Conservation (phyloP, 768 basidiomycete species). For the Hygrophoropsis aurantiaca region DNA sequence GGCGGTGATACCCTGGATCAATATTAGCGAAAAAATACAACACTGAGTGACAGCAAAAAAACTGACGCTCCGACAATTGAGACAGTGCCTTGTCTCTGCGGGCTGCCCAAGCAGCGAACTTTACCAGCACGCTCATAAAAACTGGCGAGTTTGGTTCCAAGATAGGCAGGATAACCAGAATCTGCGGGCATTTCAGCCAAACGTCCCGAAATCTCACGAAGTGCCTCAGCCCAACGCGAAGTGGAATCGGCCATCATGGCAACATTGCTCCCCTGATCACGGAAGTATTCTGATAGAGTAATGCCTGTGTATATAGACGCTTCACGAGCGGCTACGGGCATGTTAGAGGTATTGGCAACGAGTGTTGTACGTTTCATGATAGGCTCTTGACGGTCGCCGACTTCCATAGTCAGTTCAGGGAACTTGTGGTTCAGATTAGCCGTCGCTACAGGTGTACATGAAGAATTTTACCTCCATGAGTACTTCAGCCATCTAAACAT, state of each 20-base stretch:
- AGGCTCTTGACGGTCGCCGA: slow-evolving; percentile 91
- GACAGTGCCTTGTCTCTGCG: slow-evolving; percentile 85
- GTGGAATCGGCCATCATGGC: slow-evolving; percentile 99
- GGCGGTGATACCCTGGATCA: slow-evolving; percentile 86
- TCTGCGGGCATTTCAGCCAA: slow-evolving; percentile 99
- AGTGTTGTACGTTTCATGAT: slow-evolving; percentile 99
- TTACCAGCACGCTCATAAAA: slow-evolving; percentile 99
- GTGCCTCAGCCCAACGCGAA: slow-evolving; percentile 97
- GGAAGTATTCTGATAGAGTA: slow-evolving; percentile 98
- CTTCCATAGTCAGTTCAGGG: slow-evolving; percentile 91
- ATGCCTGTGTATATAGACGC: slow-evolving; percentile 99
- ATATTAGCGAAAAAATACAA: slow-evolving; percentile 9
- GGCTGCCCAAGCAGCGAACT: slow-evolving; percentile 89
- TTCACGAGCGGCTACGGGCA: slow-evolving; percentile 99
- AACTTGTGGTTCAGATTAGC: slow-evolving; percentile 42
- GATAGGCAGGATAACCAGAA: slow-evolving; percentile 98
- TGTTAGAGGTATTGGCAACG: slow-evolving; percentile 99
- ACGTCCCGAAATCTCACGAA: slow-evolving; percentile 99
- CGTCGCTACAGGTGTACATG: slow-evolving; percentile 3
- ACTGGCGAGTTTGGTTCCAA: slow-evolving; percentile 90
- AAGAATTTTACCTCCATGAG: slow-evolving; percentile 77
- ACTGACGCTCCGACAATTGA: slow-evolving; percentile 99
- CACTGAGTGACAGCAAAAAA: neutral
- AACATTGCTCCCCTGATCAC: slow-evolving; percentile 96
- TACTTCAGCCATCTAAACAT: slow-evolving; percentile 97